Evolutionary conservation across 2,329 filamentous ascomycete species (phyloP).

Genomic region (Sporothrix pseudoabietina): DNA sequence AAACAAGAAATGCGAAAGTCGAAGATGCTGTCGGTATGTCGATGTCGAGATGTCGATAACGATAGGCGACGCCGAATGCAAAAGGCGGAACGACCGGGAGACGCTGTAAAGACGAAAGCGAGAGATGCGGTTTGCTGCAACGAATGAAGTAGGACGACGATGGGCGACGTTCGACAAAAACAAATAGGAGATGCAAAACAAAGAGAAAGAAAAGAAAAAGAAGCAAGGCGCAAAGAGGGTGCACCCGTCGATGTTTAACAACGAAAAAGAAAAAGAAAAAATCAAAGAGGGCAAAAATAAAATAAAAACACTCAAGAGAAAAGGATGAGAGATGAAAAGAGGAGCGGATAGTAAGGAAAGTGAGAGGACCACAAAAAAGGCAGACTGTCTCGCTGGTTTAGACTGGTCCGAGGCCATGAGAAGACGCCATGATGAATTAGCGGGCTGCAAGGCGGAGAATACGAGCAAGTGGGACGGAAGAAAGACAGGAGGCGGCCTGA

Average conservation of each 20-base stretch:
- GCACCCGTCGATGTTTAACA: neutral
- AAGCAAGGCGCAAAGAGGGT: neutral
- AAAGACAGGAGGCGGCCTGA: neutral
- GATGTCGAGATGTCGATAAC: neutral
- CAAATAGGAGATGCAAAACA: neutral
- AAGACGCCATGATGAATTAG: neutral
- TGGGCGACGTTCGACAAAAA: neutral
- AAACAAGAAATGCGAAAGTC: neutral
- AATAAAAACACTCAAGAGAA: constrained; percentile 19
- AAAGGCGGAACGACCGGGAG: constrained; percentile 7
- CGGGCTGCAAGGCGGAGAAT: neutral
- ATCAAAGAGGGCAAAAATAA: neutral
- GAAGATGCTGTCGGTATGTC: neutral
- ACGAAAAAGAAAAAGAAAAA: neutral
- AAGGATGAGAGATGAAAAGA: neutral
- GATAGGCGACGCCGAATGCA: neutral
- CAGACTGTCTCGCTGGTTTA: neutral
- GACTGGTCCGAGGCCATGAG: neutral
- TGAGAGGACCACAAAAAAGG: constrained; percentile 17
- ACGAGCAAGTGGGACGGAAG: neutral
- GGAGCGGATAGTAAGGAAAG: neutral
- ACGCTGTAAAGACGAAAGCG: neutral
- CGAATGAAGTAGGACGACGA: neutral
- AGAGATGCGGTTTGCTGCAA: neutral
- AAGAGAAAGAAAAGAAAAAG: neutral